Conservation (phyloP, 257 asterid genomes). For the Solanum piurae region DNA sequence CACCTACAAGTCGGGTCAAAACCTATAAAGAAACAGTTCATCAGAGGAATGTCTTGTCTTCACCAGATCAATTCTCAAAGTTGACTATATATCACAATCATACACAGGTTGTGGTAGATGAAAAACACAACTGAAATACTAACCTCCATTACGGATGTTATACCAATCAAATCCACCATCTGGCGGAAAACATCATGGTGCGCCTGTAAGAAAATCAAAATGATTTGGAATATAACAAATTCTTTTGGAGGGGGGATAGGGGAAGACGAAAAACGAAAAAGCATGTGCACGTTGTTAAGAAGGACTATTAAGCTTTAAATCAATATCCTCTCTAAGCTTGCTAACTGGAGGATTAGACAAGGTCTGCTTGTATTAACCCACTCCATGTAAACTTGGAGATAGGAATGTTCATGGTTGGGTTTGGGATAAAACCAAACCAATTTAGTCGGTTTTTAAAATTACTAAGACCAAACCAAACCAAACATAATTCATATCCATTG, state of each 20-base stretch:
- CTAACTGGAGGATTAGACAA: background rate
- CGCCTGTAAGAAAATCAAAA: slow-evolving; percentile 34
- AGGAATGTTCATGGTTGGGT: background rate
- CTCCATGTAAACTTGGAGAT: background rate
- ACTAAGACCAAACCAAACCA: background rate
- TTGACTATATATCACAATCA: background rate
- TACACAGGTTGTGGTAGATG: background rate
- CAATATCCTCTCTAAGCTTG: background rate
- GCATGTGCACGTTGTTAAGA: background rate
- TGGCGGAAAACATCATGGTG: slow-evolving; percentile 76
- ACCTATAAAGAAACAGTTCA: slow-evolving; percentile 40
- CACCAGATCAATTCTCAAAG: background rate
- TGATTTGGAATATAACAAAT: background rate
- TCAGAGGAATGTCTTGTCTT: background rate
- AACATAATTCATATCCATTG: background rate
- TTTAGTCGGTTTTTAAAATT: background rate
- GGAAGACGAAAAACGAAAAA: background rate
- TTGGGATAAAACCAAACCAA: background rate
- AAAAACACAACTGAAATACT: background rate
- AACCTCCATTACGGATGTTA: slow-evolving; percentile 99
- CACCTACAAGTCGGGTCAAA: slow-evolving; percentile 86
- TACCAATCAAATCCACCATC: slow-evolving; percentile 96
- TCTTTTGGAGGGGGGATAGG: background rate
- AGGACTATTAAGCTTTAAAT: background rate
- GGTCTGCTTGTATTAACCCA: background rate